Conservation (phyloP, 2,329 filamentous ascomycete species). For the Dendrostoma leiphaemia region DNA sequence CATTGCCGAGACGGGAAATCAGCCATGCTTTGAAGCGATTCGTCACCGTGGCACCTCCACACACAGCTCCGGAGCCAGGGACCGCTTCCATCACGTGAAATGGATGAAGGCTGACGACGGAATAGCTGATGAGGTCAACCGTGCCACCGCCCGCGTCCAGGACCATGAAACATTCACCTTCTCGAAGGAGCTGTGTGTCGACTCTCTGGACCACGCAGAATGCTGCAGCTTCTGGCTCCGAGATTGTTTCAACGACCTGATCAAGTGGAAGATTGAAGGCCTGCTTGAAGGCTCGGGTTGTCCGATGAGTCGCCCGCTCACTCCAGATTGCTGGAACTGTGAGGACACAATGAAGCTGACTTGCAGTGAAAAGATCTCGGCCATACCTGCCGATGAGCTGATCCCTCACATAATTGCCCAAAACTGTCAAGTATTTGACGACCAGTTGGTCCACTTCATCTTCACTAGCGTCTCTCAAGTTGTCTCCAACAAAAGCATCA, state of each 20-base stretch:
- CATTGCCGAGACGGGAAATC: too few species aligned
- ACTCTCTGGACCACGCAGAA: constrained; percentile 46
- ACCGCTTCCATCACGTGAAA: constrained; percentile 48
- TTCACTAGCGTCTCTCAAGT: constrained; percentile 22
- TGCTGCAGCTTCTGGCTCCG: constrained; percentile 52
- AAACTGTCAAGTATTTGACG: constrained; percentile 47
- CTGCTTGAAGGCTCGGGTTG: constrained; percentile 42
- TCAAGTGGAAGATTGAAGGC: too few species aligned
- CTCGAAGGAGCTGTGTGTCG: constrained; percentile 37
- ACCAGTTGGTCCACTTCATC: constrained; percentile 37
- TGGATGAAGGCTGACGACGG: constrained; percentile 41
- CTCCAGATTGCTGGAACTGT: constrained; percentile 61
- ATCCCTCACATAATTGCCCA: constrained; percentile 47
- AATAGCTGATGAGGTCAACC: constrained; percentile 53
- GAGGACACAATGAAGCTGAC: constrained; percentile 51
- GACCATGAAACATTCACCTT: constrained; percentile 49
- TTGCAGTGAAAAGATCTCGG: constrained; percentile 38
- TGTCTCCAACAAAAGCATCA: too few species aligned
- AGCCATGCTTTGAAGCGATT: constrained; percentile 45
- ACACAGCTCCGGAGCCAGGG: constrained; percentile 47
- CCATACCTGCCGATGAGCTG: constrained; percentile 42
- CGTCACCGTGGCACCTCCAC: constrained; percentile 49
- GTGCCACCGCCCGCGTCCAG: constrained; percentile 55
- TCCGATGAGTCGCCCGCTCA: constrained; percentile 51
- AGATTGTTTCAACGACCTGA: constrained; percentile 32